Base-by-base conservation (phyloP, 1,284 basidiomycete genomes). In the Pseudozyma tsukubaensis region DNA sequence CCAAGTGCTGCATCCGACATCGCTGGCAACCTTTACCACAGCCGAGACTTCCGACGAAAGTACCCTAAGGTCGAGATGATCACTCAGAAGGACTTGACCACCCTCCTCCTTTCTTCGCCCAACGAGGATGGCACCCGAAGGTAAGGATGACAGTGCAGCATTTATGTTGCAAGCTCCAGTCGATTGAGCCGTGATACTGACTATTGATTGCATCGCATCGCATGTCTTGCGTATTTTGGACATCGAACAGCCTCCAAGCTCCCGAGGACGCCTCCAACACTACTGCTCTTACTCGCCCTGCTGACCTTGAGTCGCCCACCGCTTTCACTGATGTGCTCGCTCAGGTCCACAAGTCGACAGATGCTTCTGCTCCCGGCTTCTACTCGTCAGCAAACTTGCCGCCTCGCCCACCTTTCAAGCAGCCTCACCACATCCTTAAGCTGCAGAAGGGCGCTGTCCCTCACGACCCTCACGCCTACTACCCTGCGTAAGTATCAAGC, bases 11-110 rank as follows among this genome's bases (percentile, higher is more conserved):
- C 70, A 40, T 72, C 61, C 37, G 73, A 79, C 61, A 55, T 72
- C 16, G 77, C 78, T 21, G 59, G 66, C 68, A 76, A 84, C 72
- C 47, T 80, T 47, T 97, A 97, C 89, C 94, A 91, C 90, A 93
- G 94, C 86, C 92, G 94, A 69, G 94, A 97, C 86, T 92, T 94
- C 80, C 91, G 95, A 66, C 90, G 94, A 65, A 90, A 90, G 59
- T 97, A 94, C 86, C 94, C 94, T 35, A 91, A 91, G 80, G 90
- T 94, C 50, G 78, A 82, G 39, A 81, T 83, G 72, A 77, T 84
- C 57, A 84, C 80, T 24, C 83, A 84, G 64, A 66, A 78, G 61
- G 67, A 79, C 59, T 73, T 84, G 42, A 92, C 94, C 8, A 87
- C 89, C 24, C 87, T 97, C 68, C 89, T 97, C 44, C 89, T 97